Conservation (phyloP, 192 early-diverging fungal species). For the Nowakowskiella sp. region DNA sequence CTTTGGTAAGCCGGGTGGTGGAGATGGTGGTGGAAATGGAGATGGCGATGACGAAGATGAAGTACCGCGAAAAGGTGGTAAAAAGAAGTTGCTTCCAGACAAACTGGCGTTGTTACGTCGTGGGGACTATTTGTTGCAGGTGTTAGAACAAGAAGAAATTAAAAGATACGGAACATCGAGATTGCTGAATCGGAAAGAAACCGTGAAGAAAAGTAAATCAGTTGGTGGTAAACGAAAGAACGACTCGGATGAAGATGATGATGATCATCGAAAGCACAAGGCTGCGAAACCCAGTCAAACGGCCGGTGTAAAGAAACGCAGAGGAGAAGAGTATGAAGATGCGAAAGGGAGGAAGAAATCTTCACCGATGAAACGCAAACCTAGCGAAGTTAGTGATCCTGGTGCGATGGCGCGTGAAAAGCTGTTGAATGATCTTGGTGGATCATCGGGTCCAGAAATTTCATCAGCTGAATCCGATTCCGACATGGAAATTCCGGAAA, state of each 20-base stretch:
- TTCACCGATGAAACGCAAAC: neutral
- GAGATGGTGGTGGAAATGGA: conserved; percentile 21
- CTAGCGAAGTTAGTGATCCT: too few relatives aligned
- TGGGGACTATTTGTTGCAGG: conserved; percentile 84
- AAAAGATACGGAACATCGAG: conserved; percentile 21
- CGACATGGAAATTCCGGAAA: too few relatives aligned
- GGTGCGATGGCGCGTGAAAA: neutral
- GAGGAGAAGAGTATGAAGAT: neutral
- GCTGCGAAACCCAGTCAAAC: neutral
- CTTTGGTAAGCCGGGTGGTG: conserved; percentile 30
- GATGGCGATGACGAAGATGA: conserved; percentile 20
- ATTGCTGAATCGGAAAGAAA: neutral
- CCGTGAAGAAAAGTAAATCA: conserved; percentile 2
- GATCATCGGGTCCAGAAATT: conserved; percentile 15
- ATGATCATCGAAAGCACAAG: neutral
- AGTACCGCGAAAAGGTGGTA: conserved; percentile 13
- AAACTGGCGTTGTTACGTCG: conserved; percentile 77
- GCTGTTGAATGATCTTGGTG: neutral
- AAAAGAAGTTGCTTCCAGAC: conserved; percentile 63
- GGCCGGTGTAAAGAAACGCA: neutral
- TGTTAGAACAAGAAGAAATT: conserved; percentile 64
- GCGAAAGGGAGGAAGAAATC: neutral
- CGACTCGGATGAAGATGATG: neutral
- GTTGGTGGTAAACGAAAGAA: neutral
- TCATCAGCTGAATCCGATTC: too few relatives aligned